A percentile compares a stretch with the other conserved stretches of the same genome.
These are phyloP conservation scores for Septoria petroselini DNA, from an alignment of 2,329 filamentous ascomycete species.

Conservation along the genomic window DNA sequence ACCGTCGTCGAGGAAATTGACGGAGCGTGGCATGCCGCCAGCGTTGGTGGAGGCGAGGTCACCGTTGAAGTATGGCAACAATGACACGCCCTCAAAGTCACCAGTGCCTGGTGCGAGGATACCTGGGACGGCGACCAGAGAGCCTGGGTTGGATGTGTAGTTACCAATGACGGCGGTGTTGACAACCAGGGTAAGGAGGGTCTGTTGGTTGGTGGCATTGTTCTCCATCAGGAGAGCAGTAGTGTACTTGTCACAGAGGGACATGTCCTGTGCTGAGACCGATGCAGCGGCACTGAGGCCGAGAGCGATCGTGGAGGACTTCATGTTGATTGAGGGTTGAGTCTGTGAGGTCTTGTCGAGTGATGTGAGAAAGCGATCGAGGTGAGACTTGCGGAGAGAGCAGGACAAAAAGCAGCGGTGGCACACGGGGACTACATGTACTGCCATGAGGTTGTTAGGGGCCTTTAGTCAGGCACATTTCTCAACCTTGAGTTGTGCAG, in stretches of 20 bases:
- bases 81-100: slow-evolving; percentile 53
- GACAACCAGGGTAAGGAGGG: slow-evolving; percentile 56
- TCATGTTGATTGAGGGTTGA: slow-evolving; percentile 16
- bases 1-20: slow-evolving; percentile 63
- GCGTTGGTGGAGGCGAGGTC: slow-evolving; percentile 54
- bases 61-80: slow-evolving; percentile 60
- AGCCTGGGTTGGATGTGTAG: slow-evolving; percentile 16
- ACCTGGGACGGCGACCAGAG: slow-evolving; percentile 48
- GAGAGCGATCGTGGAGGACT: slow-evolving; percentile 20
- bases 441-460: background rate
- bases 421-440: slow-evolving; percentile 15
- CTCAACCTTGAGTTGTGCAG: background rate
- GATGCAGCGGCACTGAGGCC: slow-evolving; percentile 27
- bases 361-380: slow-evolving; percentile 1
- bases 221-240: slow-evolving; percentile 58
- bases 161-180: slow-evolving; percentile 62
- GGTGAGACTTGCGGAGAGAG: background rate
- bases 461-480: slow-evolving; percentile 9
- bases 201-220: slow-evolving; percentile 57
- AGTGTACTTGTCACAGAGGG: slow-evolving; percentile 64
- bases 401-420: background rate
- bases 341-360: slow-evolving; percentile 1
- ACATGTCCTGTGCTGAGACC: slow-evolving; percentile 44
- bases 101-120: slow-evolving; percentile 53
- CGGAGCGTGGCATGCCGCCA: slow-evolving; percentile 45